Base-by-base conservation (phyloP, 2,329 filamentous ascomycete species). In the Ploettnerulaceae sp. region DNA sequence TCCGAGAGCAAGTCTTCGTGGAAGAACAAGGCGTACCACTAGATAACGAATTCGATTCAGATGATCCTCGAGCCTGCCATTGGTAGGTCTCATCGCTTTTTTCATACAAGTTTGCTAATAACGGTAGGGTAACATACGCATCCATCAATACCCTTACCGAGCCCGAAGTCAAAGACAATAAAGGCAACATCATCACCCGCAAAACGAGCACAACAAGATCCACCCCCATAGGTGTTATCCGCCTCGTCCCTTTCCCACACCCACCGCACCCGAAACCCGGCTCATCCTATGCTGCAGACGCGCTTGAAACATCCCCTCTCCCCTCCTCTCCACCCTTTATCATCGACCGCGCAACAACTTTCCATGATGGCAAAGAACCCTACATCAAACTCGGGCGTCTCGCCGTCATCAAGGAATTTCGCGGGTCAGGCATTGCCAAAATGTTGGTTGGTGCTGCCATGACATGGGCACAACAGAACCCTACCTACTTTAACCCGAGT, bases 381-480 rank as follows among this genome's bases (percentile, higher is more conserved):
- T 95, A 91, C 65, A 72, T 95, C 53, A 94, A 91, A 67, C 68
- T 96, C 1, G 88, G 88, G 4, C 77, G 88, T 1, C 71, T 96
- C 21, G 86, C 88, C 0, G 82, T 93, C 0, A 56, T 86, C 11
- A 68, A 72, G 7, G 71, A 77, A 20, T 87, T 80, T 61, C 77
- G 89, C 22, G 79, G 82, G 1, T 72, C 75, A 51, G 78, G 79
- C 8, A 69, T 94, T 24, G 82, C 79, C 0, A 73, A 73, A 40
- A 67, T 81, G 46, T 70, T 96, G 18, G 77, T 94, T 57, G 74
- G 79, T 45, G 75, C 75, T 0, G 84, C 81, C 0, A 64, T 89
- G 26, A 66, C 69, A n/a, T 95, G 86, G 79, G 77, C 87, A 18
- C 68, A 67, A 38, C 63, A 72, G 36, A 74, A 94, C 66, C 74